Evolutionary conservation across 768 basidiomycete genomes (phyloP), one percentile per base, ranked within the genome.

Genomic region (Hygrocybe punicea): DNA sequence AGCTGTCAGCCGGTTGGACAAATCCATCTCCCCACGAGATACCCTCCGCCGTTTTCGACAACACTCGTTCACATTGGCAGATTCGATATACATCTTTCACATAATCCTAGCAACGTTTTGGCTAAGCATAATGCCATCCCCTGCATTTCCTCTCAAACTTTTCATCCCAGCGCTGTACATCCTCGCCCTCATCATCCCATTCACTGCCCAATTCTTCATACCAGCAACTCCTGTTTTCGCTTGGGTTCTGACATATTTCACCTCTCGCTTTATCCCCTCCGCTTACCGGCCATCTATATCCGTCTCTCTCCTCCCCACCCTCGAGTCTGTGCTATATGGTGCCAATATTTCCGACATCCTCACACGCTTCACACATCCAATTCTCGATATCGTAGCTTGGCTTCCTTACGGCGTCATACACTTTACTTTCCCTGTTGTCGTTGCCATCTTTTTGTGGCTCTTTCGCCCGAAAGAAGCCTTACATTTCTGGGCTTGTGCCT

Each of bases 301-400:
- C 55, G 96, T 99, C 61, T 87, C 91, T 34, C 80, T 98, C 9
- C 85, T 99, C 5, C 96, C 97, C 0, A 96, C 96, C 0, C 83
- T 98, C 53, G 97, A 99, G 68, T 85, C 89, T 17, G 93, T 97
- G 25, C 80, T 98, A 4, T 98, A 97, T 69, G 97, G 97, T 2
- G 96, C 95, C 55, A 98, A 98, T 73, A 93, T 98, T 56, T 96
- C 93, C 35, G 95, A 98, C 73, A 87, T 98, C 69, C 86, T 98
- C 58, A 98, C 96, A 21, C 83, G 93, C 16, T 95, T 85, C 73
- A 98, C 96, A 9, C 92, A 96, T 67, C 91, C 94, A 14, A 62
- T 92, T 42, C 84, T 99, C 59, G 96, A 98, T 69, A 82, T 98
- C 65, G 66, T 97, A 42, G 95, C 96, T 0, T 98, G 96, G 97